Conservation (phyloP, 2,329 filamentous ascomycete species). For the Periglandula ipomoeae region DNA sequence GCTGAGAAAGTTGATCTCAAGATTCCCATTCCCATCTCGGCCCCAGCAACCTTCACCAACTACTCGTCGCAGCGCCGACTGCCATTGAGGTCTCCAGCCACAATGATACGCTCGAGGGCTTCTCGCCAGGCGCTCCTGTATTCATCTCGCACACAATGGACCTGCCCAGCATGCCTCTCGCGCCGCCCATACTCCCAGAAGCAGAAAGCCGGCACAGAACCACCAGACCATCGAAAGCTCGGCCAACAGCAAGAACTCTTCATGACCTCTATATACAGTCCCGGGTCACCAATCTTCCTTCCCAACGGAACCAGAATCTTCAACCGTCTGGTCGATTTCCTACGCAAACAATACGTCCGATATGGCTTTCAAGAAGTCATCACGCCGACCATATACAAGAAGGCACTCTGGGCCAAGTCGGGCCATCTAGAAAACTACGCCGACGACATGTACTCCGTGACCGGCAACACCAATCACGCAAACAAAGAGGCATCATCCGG, state of each 20-base stretch:
- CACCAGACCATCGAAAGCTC: slow-evolving; percentile 51
- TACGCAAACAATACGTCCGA: slow-evolving; percentile 72
- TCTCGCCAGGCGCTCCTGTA: slow-evolving; percentile 10
- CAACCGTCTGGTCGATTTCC: slow-evolving; percentile 72
- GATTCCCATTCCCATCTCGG: too few relatives aligned
- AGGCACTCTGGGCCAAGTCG: slow-evolving; percentile 74
- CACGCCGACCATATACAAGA: slow-evolving; percentile 86
- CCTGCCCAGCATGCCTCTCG: slow-evolving; percentile 21
- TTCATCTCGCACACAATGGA: slow-evolving; percentile 19
- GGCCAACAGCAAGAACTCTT: slow-evolving; percentile 65
- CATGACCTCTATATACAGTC: slow-evolving; percentile 68
- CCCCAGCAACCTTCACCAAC: too few relatives aligned
- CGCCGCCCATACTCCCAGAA: slow-evolving; percentile 21
- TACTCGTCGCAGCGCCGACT: neutral
- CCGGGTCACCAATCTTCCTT: slow-evolving; percentile 76
- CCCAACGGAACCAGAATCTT: slow-evolving; percentile 76
- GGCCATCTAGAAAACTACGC: slow-evolving; percentile 86
- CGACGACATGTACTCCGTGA: slow-evolving; percentile 85
- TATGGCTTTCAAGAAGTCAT: slow-evolving; percentile 87
- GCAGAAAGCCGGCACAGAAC: slow-evolving; percentile 18
- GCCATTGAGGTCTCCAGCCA: slow-evolving; percentile 1
- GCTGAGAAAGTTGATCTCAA: neutral
- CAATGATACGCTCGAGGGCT: slow-evolving; percentile 22
- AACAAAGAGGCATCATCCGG: slow-evolving; percentile 7
- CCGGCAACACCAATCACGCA: slow-evolving; percentile 32